Percentiles rank a stretch among this genome's conserved stretches.
Conservation (phyloP, 2,329 filamentous ascomycete species). For the Penicillium brasilianum region DNA sequence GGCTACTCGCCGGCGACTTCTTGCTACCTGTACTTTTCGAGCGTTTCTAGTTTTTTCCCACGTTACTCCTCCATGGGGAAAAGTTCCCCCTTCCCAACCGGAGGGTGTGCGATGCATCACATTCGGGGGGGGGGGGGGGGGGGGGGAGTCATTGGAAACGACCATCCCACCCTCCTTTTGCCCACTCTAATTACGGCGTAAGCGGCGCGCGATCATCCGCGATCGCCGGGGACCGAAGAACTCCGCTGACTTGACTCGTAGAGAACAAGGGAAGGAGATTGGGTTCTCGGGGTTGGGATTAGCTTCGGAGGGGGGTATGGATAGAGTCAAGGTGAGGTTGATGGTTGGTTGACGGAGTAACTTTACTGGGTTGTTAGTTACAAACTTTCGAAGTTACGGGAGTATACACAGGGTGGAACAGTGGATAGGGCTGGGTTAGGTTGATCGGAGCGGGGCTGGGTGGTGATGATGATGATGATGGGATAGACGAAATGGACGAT, state of each 20-base stretch:
- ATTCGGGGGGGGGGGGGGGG: too few relatives aligned
- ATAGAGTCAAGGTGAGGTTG: background rate
- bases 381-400: too few relatives aligned
- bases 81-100: background rate
- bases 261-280: background rate
- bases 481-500: background rate
- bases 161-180: too few relatives aligned
- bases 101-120: conserved; percentile 4
- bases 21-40: background rate
- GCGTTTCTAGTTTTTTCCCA: background rate
- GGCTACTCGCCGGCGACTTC: background rate
- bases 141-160: background rate
- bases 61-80: background rate
- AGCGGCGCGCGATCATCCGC: background rate
- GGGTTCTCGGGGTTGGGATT: background rate
- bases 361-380: background rate
- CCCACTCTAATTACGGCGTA: background rate
- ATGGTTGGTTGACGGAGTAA: background rate
- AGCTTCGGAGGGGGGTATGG: background rate
- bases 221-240: background rate
- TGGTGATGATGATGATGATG: background rate
- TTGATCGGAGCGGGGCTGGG: background rate
- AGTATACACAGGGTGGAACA: background rate
- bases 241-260: background rate
- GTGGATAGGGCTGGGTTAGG: background rate